Evolutionary conservation across 495 filamentous ascomycete genomes (phyloP).

Genomic region (Glonium stellatum): DNA sequence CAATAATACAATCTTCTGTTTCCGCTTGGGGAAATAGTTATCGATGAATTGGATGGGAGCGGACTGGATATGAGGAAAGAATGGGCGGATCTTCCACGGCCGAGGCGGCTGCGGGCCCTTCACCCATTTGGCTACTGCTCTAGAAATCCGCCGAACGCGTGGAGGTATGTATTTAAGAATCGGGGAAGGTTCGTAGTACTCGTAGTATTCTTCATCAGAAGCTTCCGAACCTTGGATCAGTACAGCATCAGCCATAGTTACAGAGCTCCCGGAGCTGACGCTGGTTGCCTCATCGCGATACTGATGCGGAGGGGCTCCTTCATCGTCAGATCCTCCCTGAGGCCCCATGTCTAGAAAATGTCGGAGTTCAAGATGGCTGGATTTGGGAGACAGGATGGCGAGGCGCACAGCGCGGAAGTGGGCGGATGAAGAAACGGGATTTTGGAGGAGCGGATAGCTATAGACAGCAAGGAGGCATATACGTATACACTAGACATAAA

Average conservation of each 20-base stretch:
- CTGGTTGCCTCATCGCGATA: slow-evolving; percentile 25
- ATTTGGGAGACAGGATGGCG: slow-evolving; percentile 16
- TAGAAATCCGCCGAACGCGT: slow-evolving; percentile 25
- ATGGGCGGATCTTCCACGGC: slow-evolving; percentile 35
- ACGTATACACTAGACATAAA: not conserved
- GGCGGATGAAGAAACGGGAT: no score
- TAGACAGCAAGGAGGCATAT: no score
- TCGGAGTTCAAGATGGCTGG: slow-evolving; percentile 23
- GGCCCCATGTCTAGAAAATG: slow-evolving; percentile 15
- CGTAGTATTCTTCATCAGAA: slow-evolving; percentile 26
- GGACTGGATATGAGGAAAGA: slow-evolving; percentile 35
- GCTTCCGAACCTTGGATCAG: slow-evolving; percentile 25
- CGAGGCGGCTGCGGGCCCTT: slow-evolving; percentile 39
- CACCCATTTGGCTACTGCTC: slow-evolving; percentile 31
- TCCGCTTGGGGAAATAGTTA: slow-evolving; percentile 35
- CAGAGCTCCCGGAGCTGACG: slow-evolving; percentile 14
- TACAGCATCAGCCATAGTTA: slow-evolving; percentile 10
- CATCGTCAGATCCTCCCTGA: slow-evolving; percentile 7
- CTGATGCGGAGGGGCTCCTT: slow-evolving; percentile 18
- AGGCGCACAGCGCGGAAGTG: not conserved
- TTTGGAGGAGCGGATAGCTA: no score
- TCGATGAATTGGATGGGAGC: slow-evolving; percentile 35
- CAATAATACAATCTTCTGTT: slow-evolving; percentile 33
- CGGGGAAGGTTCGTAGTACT: slow-evolving; percentile 15
- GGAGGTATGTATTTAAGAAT: slow-evolving; percentile 29